A percentile compares a stretch with the other conserved stretches of the same genome.
Conservation (phyloP, 2,329 filamentous ascomycete genomes). For the Cladophialophora bantiana region DNA sequence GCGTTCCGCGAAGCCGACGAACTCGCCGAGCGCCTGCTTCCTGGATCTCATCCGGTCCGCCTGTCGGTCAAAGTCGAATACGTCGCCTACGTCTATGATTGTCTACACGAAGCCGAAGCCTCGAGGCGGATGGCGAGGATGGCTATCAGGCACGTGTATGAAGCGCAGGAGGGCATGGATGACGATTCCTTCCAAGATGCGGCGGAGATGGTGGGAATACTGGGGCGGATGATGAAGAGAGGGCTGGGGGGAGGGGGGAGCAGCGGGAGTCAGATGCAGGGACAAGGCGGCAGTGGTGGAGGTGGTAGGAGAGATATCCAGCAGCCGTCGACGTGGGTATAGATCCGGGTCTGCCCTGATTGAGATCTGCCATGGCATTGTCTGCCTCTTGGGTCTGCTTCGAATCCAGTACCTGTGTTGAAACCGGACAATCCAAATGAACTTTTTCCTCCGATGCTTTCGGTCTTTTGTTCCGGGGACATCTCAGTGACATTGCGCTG, state of each 20-base stretch:
- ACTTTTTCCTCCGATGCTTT: not conserved
- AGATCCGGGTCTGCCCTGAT: not conserved
- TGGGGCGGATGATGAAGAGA: slow-evolving; percentile 88
- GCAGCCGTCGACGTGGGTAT: slow-evolving; percentile 34
- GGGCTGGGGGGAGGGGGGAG: slow-evolving; percentile 55
- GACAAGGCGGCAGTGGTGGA: slow-evolving; percentile 6
- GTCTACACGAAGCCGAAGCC: slow-evolving; percentile 78
- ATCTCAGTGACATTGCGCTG: not conserved
- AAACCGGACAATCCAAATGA: not conserved
- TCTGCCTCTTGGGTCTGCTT: not conserved
- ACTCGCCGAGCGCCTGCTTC: slow-evolving; percentile 77
- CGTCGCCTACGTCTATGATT: slow-evolving; percentile 91
- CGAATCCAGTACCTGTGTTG: not conserved
- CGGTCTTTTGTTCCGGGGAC: not conserved
- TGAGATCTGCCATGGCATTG: not conserved
- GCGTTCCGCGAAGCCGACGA: slow-evolving; percentile 80
- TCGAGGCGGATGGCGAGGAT: slow-evolving; percentile 79
- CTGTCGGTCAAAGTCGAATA: slow-evolving; percentile 92
- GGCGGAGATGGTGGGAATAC: slow-evolving; percentile 81
- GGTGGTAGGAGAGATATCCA: slow-evolving; percentile 20
- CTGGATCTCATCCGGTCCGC: slow-evolving; percentile 87
- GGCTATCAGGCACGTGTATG: slow-evolving; percentile 89
- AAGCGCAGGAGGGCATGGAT: slow-evolving; percentile 88
- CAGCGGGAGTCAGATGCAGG: slow-evolving; percentile 33
- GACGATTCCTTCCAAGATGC: slow-evolving; percentile 95